These are phyloP conservation scores for Talaromyces sp. DNA, from an alignment of 2,329 filamentous ascomycete genomes.

Conservation along the genomic window DNA sequence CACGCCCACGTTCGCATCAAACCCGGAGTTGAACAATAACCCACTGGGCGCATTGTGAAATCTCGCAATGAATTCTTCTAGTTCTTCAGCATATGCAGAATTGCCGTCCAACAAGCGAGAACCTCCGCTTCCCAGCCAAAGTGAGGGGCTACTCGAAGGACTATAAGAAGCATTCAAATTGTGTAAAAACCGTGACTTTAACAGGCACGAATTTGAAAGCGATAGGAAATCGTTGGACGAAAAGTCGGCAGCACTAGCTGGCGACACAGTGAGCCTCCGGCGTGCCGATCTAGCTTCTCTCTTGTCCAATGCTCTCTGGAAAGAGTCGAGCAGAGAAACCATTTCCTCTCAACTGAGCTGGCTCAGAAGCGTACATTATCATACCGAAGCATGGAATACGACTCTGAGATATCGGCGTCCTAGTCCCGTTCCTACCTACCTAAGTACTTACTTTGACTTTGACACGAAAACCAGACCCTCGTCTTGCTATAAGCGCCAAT, in stretches of 20 bases:
- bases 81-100: slow-evolving; percentile 55
- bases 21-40: slow-evolving; percentile 62
- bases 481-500: not conserved
- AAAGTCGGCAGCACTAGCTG: slow-evolving; percentile 51
- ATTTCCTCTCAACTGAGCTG: slow-evolving; percentile 14
- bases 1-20: slow-evolving; percentile 63
- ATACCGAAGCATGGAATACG: not conserved
- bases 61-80: slow-evolving; percentile 55
- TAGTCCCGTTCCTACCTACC: too few relatives aligned
- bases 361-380: not conserved
- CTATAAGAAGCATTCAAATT: slow-evolving; percentile 4
- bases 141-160: not conserved
- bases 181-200: slow-evolving; percentile 11
- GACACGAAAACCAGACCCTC: not conserved
- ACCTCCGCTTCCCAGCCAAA: slow-evolving; percentile 16
- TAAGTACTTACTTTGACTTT: not conserved
- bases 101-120: slow-evolving; percentile 63
- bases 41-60: slow-evolving; percentile 59
- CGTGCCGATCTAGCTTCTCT: slow-evolving; percentile 45
- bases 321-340: slow-evolving; percentile 27
- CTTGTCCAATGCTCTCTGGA: slow-evolving; percentile 34
- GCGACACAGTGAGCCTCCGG: slow-evolving; percentile 46
- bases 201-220: slow-evolving; percentile 37
- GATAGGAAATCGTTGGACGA: slow-evolving; percentile 66
- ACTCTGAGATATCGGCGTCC: not conserved